A percentile compares a stretch with the other conserved stretches of the same genome.
Conservation (phyloP, 257 asterid species). For the Parsonsia alboflavescens region DNA sequence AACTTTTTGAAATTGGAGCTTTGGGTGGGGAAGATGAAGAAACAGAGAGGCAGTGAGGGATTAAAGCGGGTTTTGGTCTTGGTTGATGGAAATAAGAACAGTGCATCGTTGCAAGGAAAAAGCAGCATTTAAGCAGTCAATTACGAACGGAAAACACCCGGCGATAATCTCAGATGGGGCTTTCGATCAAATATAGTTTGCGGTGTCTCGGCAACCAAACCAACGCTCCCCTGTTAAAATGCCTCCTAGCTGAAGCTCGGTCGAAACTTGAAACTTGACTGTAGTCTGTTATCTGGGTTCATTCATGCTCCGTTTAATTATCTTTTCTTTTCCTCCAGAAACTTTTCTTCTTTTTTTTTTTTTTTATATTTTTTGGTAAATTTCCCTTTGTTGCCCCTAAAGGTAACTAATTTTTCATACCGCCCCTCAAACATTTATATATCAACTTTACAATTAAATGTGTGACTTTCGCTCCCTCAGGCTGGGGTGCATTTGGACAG, state of each 20-base stretch:
- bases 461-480: no score
- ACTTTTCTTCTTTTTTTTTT: neutral
- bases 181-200: neutral
- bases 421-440: neutral
- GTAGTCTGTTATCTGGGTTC: neutral
- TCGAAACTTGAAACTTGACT: no score
- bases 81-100: constrained; percentile 11
- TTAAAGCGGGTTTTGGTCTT: constrained; percentile 28
- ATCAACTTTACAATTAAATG: no score
- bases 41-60: constrained; percentile 18
- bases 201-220: neutral
- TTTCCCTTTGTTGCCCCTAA: neutral
- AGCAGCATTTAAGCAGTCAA: constrained; percentile 17
- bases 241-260: neutral
- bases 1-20: constrained; percentile 9
- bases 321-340: no score
- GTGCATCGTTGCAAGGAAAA: constrained; percentile 23
- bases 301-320: neutral
- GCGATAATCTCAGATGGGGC: neutral
- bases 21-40: constrained; percentile 16
- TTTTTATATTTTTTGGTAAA: neutral
- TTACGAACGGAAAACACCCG: neutral
- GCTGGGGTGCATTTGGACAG: no score
- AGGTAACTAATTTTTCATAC: neutral
- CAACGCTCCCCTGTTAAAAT: neutral